Conservation (phyloP, 2,329 filamentous ascomycete genomes). For the Colletotrichum falcatum region DNA sequence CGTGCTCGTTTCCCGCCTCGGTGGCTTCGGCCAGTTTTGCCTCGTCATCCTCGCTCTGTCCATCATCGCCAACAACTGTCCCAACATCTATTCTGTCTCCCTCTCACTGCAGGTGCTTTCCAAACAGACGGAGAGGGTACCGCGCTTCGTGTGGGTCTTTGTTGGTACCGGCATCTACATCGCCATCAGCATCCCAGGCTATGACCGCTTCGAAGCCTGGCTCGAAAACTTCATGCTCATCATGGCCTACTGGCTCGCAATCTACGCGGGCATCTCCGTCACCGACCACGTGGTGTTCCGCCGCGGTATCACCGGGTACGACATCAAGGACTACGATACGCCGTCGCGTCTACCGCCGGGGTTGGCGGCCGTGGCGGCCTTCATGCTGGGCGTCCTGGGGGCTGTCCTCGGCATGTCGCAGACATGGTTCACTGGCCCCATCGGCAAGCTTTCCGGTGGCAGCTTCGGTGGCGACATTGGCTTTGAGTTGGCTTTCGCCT, state of each 20-base stretch:
- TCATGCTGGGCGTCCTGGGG: constrained; percentile 72
- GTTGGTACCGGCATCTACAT: constrained; percentile 73
- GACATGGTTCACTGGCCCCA: constrained; percentile 75
- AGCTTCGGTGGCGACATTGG: constrained; percentile 60
- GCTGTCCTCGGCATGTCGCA: constrained; percentile 79
- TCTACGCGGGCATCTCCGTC: constrained; percentile 76
- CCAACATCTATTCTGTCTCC: constrained; percentile 78
- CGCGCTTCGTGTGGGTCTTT: constrained; percentile 76
- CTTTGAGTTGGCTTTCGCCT: constrained; percentile 75
- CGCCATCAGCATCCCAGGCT: constrained; percentile 77
- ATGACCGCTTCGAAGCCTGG: constrained; percentile 71
- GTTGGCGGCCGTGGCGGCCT: constrained; percentile 72
- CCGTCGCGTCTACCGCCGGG: constrained; percentile 70
- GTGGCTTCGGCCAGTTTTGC: constrained; percentile 79
- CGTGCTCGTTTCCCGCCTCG: constrained; percentile 72
- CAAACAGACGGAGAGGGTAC: constrained; percentile 68
- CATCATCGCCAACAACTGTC: constrained; percentile 78
- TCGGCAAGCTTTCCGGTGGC: constrained; percentile 69
- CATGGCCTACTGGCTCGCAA: constrained; percentile 80
- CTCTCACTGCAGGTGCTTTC: constrained; percentile 75
- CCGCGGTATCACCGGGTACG: constrained; percentile 70
- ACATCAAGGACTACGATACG: constrained; percentile 68
- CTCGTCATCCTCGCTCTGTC: constrained; percentile 73
- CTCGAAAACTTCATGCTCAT: constrained; percentile 78
- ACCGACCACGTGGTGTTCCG: constrained; percentile 78